These are phyloP conservation scores for Spiraea crenata DNA, from an alignment of 331 rosid genomes.

Conservation along the genomic window DNA sequence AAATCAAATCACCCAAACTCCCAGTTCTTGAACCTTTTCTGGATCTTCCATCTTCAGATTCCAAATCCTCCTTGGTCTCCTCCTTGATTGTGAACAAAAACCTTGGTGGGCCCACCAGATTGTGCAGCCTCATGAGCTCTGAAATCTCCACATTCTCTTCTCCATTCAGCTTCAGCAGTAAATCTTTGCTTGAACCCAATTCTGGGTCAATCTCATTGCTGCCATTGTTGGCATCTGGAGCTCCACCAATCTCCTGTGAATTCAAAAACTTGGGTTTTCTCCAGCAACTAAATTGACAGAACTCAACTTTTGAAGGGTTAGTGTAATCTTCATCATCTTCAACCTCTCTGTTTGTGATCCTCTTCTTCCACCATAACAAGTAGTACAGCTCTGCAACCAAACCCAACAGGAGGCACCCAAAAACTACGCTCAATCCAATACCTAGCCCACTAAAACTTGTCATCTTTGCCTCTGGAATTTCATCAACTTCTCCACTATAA, in stretches of 20 bases:
- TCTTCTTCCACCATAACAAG: slow-evolving; percentile 80
- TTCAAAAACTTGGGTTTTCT: slow-evolving; percentile 30
- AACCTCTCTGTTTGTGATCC: slow-evolving; percentile 44
- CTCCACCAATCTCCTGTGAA: slow-evolving; percentile 15
- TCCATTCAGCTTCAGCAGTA: slow-evolving; percentile 42
- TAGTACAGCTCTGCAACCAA: slow-evolving; percentile 74
- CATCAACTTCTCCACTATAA: slow-evolving; percentile 10
- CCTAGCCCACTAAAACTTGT: slow-evolving; percentile 58
- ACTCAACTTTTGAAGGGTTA: slow-evolving; percentile 39
- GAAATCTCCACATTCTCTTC: slow-evolving; percentile 63
- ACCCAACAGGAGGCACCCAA: slow-evolving; percentile 61
- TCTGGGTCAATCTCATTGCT: slow-evolving; percentile 46
- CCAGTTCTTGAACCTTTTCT: slow-evolving; percentile 68
- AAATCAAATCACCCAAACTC: slow-evolving; percentile 66
- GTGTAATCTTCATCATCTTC: slow-evolving; percentile 38
- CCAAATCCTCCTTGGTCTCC: slow-evolving; percentile 88
- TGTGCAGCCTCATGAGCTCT: slow-evolving; percentile 88
- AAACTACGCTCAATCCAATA: slow-evolving; percentile 56
- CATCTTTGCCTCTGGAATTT: slow-evolving; percentile 18
- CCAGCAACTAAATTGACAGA: slow-evolving; percentile 50
- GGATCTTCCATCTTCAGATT: slow-evolving; percentile 75
- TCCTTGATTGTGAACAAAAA: slow-evolving; percentile 87
- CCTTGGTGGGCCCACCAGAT: slow-evolving; percentile 80
- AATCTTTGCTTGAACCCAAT: slow-evolving; percentile 43
- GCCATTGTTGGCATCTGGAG: slow-evolving; percentile 17